Percentiles rank a stretch among this genome's conserved stretches.
These are phyloP conservation scores for Fusarium sp. DNA, from an alignment of 2,329 filamentous ascomycete genomes.

Conservation along the genomic window DNA sequence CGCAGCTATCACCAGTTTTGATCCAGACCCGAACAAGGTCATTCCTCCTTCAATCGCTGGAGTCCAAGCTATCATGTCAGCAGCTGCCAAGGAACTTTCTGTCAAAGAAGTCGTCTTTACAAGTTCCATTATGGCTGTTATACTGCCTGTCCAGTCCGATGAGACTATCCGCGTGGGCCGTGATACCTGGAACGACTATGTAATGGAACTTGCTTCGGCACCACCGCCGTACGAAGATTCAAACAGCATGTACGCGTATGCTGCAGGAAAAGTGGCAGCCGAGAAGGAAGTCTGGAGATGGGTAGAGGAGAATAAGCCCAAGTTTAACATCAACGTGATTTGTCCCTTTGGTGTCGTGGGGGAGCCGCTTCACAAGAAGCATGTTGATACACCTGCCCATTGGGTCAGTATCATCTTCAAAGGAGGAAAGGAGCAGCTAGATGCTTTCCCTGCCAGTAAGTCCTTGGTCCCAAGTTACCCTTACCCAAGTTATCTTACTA, in stretches of 20 bases:
- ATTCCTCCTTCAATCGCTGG: constrained; percentile 57
- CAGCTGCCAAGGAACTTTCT: constrained; percentile 56
- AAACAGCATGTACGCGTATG: constrained; percentile 43
- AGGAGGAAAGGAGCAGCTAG: constrained; percentile 6
- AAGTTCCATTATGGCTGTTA: constrained; percentile 40
- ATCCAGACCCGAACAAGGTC: constrained; percentile 57
- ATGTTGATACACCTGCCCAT: constrained; percentile 3
- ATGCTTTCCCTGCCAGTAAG: constrained; percentile 12
- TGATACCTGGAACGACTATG: constrained; percentile 52
- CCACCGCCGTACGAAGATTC: constrained; percentile 44
- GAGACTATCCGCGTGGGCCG: constrained; percentile 31
- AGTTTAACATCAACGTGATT: constrained; percentile 46
- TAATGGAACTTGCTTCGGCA: constrained; percentile 49
- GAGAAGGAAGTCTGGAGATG: constrained; percentile 52
- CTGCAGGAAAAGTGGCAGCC: constrained; percentile 50
- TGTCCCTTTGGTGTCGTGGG: constrained; percentile 23
- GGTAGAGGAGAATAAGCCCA: constrained; percentile 42
- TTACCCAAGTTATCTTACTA: neutral
- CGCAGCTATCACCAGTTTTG: constrained; percentile 57
- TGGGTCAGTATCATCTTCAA: constrained; percentile 13
- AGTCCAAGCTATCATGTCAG: constrained; percentile 55
- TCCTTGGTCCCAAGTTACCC: too few relatives aligned
- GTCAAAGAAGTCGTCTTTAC: constrained; percentile 54
- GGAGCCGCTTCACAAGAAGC: constrained; percentile 39
- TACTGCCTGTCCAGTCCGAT: neutral